Evolutionary conservation across 805 yeast genomes (phyloP).

Genomic region (Yamadazyma kitorensis): DNA sequence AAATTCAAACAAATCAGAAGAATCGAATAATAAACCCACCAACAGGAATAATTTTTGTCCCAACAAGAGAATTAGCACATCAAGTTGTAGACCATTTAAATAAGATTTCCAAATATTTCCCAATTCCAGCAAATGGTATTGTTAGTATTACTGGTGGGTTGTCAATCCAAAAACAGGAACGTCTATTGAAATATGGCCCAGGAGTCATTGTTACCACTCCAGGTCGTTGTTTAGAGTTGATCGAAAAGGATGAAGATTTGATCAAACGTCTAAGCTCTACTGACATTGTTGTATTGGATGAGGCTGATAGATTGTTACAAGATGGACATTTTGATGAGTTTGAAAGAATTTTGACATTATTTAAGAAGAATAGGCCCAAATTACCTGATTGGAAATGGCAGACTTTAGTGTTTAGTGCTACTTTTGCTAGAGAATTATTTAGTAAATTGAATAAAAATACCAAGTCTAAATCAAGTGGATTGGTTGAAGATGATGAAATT

Average conservation of each 20-base stretch:
- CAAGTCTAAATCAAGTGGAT: slow-evolving; percentile 20
- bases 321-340: slow-evolving; percentile 96
- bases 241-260: slow-evolving; percentile 57
- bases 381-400: slow-evolving; percentile 54
- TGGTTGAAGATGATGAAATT: slow-evolving; percentile 55
- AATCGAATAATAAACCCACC: slow-evolving; percentile 41
- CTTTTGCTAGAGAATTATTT: slow-evolving; percentile 81
- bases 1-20: slow-evolving; percentile 14
- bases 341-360: slow-evolving; percentile 66
- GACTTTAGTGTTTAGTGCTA: slow-evolving; percentile 92
- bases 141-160: slow-evolving; percentile 91
- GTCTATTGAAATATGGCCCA: slow-evolving; percentile 71
- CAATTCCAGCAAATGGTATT: slow-evolving; percentile 53
- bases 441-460: slow-evolving; percentile 55
- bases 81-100: slow-evolving; percentile 85
- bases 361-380: slow-evolving; percentile 50
- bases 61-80: slow-evolving; percentile 94
- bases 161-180: slow-evolving; percentile 88
- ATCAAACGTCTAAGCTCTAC: slow-evolving; percentile 42
- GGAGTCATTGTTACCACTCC: slow-evolving; percentile 92
- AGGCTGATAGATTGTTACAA: slow-evolving; percentile 91
- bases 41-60: slow-evolving; percentile 80
- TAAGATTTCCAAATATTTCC: slow-evolving; percentile 50
- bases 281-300: slow-evolving; percentile 73
- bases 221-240: slow-evolving; percentile 82